Conservation (phyloP, 2,329 filamentous ascomycete species). For the Claviceps fusiformis region DNA sequence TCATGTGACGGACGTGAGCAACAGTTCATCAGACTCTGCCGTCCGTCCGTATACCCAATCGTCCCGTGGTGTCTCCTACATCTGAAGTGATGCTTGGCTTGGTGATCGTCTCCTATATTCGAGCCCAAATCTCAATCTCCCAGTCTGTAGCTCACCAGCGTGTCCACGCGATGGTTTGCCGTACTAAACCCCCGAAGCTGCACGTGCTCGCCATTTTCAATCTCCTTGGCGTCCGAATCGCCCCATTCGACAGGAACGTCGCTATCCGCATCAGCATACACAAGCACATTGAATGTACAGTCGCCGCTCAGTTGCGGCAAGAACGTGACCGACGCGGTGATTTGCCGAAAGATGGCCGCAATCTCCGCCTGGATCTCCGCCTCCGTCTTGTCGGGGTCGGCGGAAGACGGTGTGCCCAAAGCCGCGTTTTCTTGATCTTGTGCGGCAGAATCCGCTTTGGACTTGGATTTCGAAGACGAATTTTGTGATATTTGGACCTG, state of each 20-base stretch:
- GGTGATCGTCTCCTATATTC: background rate
- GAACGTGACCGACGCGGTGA: constrained; percentile 95
- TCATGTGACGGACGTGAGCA: background rate
- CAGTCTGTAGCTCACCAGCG: constrained; percentile 81
- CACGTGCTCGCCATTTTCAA: constrained; percentile 84
- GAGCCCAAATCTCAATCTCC: constrained; percentile 18
- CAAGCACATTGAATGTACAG: constrained; percentile 96
- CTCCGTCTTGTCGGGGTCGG: constrained; percentile 66
- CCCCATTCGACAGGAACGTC: constrained; percentile 98
- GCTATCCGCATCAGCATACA: constrained; percentile 92
- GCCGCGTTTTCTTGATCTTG: constrained; percentile 59
- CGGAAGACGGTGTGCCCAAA: constrained; percentile 9
- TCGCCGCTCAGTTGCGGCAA: constrained; percentile 77
- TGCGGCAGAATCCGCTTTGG: constrained; percentile 28
- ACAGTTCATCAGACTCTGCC: background rate
- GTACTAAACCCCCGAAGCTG: constrained; percentile 94
- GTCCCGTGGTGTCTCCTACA: background rate
- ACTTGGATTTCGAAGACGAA: constrained; percentile 21
- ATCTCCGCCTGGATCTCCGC: constrained; percentile 91
- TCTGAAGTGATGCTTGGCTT: background rate
- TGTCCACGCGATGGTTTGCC: constrained; percentile 85
- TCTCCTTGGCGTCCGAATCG: constrained; percentile 95
- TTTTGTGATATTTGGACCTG: constrained; percentile 14
- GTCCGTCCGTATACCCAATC: background rate
- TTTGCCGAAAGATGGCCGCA: constrained; percentile 91